A percentile compares a stretch with the other conserved stretches of the same genome.
phyloP scores from a whole-genome alignment of 164 flowering plant species.

The Kingdonia uniflora region DNA sequence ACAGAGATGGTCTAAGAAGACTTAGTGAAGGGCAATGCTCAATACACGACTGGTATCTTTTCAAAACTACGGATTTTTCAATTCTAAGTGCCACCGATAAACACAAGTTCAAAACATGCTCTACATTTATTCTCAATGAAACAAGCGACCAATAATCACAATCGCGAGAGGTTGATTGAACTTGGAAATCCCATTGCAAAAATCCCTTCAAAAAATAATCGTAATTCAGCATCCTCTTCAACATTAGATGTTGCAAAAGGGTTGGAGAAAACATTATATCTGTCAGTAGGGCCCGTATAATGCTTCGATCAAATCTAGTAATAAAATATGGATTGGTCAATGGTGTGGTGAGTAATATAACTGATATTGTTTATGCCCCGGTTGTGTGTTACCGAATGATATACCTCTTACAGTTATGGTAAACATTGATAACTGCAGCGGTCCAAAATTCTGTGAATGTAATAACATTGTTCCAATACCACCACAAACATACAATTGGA shows the following conservation, averaged over 20 bases:
- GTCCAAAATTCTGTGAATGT: neutral
- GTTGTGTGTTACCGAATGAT: neutral
- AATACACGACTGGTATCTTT: neutral
- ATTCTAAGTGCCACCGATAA: neutral
- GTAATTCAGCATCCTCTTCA: neutral
- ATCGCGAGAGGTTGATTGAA: neutral
- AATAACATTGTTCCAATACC: neutral
- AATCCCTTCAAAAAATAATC: constrained; percentile 1
- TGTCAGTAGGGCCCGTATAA: neutral
- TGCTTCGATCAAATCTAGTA: neutral
- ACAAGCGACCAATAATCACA: neutral
- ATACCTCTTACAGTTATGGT: neutral
- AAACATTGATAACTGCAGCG: neutral
- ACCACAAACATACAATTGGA: no score
- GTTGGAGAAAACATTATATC: neutral
- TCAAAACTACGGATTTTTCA: neutral
- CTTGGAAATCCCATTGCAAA: neutral
- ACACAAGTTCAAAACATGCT: neutral
- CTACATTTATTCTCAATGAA: neutral
- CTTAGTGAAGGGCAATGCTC: neutral
- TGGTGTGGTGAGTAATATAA: neutral
- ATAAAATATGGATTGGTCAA: neutral
- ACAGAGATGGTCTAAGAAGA: neutral
- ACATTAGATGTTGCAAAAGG: neutral
- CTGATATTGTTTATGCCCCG: neutral